phyloP scores from a whole-genome alignment of 176 grass and related monocot genomes.

The Cymbopogon citratus region DNA sequence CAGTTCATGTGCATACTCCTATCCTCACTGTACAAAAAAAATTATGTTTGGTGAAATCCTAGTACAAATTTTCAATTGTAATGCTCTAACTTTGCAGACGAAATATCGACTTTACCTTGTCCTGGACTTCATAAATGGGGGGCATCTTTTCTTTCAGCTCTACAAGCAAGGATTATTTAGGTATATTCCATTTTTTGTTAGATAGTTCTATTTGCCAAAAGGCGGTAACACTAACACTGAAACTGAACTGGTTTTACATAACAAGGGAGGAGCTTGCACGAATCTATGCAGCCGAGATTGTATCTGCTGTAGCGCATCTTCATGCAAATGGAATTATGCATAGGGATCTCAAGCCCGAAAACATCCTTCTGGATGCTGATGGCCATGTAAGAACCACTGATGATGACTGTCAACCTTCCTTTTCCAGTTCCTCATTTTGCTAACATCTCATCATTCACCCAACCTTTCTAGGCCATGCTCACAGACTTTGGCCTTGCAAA shows the following conservation, averaged over 20 bases:
- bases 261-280: conserved; percentile 93
- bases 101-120: conserved; percentile 92
- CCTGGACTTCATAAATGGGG: conserved; percentile 91
- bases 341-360: conserved; percentile 97
- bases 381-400: conserved; percentile 71
- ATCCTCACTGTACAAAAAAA: not conserved
- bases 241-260: conserved; percentile 19
- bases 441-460: not conserved
- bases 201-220: conserved; percentile 2
- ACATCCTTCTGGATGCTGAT: conserved; percentile 79
- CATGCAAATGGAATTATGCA: conserved; percentile 94
- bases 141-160: conserved; percentile 96
- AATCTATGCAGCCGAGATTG: conserved; percentile 87
- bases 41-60: conserved; percentile 26
- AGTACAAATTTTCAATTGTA: not conserved
- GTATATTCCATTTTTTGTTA: conserved; percentile 28
- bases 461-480: conserved; percentile 61
- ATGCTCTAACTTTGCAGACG: conserved; percentile 53
- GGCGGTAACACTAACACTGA: not conserved
- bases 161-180: conserved; percentile 94
- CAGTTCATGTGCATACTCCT: not conserved
- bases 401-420: not conserved
- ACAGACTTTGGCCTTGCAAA: conserved; percentile 96
- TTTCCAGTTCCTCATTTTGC: not conserved
- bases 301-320: conserved; percentile 85